Conservation (phyloP, 768 basidiomycete species). For the Nidularia sp. region DNA sequence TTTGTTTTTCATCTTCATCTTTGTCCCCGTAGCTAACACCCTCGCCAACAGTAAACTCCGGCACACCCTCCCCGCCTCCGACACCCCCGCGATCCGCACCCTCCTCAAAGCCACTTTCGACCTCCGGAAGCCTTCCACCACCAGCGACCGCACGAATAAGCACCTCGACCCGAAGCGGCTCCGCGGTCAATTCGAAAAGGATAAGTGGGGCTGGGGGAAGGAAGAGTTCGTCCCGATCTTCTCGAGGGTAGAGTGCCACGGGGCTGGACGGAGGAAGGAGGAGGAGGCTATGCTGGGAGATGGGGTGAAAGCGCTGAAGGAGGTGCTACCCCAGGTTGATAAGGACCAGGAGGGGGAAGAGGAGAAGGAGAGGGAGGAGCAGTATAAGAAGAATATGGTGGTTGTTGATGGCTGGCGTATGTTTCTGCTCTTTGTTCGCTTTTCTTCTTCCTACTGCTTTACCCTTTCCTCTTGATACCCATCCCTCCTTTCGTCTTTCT, state of each 20-base stretch:
- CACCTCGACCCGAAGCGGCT: conserved; percentile 14
- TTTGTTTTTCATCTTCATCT: neutral
- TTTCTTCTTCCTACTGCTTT: too few relatives aligned
- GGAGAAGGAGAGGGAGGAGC: conserved; percentile 17
- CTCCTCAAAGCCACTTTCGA: conserved; percentile 13
- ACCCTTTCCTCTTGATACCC: too few relatives aligned
- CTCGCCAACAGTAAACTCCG: conserved; percentile 18
- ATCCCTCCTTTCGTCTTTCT: neutral
- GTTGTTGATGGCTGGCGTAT: conserved; percentile 65
- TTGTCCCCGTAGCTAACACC: conserved; percentile 1
- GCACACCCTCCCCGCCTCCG: conserved; percentile 10
- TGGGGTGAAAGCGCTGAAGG: neutral
- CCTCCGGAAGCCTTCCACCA: conserved; percentile 2
- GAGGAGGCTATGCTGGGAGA: neutral
- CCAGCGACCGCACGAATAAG: conserved; percentile 6
- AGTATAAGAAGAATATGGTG: conserved; percentile 47
- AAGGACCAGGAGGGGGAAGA: neutral
- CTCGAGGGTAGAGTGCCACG: conserved; percentile 19
- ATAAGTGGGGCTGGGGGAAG: conserved; percentile 2
- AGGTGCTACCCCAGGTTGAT: neutral
- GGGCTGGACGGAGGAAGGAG: neutral
- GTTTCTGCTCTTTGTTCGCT: conserved; percentile 12
- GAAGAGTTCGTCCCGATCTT: conserved; percentile 35
- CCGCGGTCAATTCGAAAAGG: neutral
- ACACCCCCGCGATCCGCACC: conserved; percentile 2